Percentiles rank a stretch among this genome's conserved stretches.
phyloP scores from a whole-genome alignment of 176 grass and related monocot species.

The Musa itinerans region DNA sequence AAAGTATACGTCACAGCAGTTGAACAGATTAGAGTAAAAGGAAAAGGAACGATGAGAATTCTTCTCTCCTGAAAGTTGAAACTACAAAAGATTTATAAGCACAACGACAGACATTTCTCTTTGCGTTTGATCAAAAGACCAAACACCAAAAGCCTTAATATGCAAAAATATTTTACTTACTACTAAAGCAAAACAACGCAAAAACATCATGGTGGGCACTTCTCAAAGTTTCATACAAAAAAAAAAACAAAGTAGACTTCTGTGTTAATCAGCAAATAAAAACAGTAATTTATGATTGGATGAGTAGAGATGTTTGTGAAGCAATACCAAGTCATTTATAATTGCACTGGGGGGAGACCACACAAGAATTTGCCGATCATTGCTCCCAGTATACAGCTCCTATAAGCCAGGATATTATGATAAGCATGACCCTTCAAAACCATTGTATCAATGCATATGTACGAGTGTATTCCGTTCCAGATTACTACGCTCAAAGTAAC shows the following conservation, averaged over 20 bases:
- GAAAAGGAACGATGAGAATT: background rate
- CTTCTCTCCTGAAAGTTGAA: background rate
- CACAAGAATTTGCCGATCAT: constrained; percentile 95
- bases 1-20: background rate
- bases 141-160: background rate
- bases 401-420: constrained; percentile 29
- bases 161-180: background rate
- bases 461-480: background rate
- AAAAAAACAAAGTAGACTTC: too few relatives aligned
- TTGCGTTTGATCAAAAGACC: background rate
- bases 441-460: background rate
- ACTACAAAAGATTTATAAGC: background rate
- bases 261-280: background rate
- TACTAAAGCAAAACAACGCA: background rate
- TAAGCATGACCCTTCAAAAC: background rate
- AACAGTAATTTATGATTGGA: background rate
- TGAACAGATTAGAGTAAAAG: background rate
- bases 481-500: background rate
- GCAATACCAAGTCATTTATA: constrained; percentile 56
- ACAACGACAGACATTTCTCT: background rate
- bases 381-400: constrained; percentile 96
- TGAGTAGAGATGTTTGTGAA: background rate
- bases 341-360: constrained; percentile 64
- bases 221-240: background rate
- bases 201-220: too few relatives aligned